Evolutionary conservation across 345 rosid species (phyloP).

Genomic region (Aegle marmelos): DNA sequence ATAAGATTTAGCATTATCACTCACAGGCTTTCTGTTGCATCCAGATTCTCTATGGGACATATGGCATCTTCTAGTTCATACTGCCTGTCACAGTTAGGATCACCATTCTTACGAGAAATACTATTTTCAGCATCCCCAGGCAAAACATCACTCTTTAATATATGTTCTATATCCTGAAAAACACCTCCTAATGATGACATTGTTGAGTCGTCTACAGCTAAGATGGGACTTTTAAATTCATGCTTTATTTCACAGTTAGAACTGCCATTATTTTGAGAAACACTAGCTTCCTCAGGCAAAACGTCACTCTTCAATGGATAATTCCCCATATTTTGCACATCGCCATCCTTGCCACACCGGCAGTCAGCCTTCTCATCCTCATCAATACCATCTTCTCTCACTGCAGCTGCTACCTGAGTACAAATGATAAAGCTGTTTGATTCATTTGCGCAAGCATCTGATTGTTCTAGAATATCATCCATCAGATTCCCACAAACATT

Average conservation of each 20-base stretch:
- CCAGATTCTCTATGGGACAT: slow-evolving; percentile 28
- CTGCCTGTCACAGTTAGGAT: slow-evolving; percentile 3
- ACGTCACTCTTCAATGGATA: slow-evolving; percentile 14
- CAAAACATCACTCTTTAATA: background rate
- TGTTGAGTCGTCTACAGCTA: background rate
- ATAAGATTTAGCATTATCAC: slow-evolving; percentile 22
- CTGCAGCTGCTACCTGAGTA: slow-evolving; percentile 2
- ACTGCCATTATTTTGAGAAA: slow-evolving; percentile 16
- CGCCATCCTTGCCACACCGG: slow-evolving; percentile 14
- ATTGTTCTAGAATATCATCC: slow-evolving; percentile 14
- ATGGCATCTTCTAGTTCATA: background rate
- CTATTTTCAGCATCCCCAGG: slow-evolving; percentile 4
- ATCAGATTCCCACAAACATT: slow-evolving; percentile 15
- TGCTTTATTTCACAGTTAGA: slow-evolving; percentile 13
- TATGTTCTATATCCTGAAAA: background rate
- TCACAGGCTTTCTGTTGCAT: slow-evolving; percentile 33
- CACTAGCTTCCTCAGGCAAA: slow-evolving; percentile 28
- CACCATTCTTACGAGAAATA: background rate
- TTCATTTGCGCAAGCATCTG: slow-evolving; percentile 16
- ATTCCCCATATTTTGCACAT: slow-evolving; percentile 21
- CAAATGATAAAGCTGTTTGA: slow-evolving; percentile 10
- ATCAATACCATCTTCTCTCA: slow-evolving; percentile 16
- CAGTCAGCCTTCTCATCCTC: slow-evolving; percentile 13
- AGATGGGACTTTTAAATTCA: background rate
- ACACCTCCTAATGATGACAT: background rate